phyloP scores from a whole-genome alignment of 371 early-diverging fungal genomes.

The Coemansia sp. region DNA sequence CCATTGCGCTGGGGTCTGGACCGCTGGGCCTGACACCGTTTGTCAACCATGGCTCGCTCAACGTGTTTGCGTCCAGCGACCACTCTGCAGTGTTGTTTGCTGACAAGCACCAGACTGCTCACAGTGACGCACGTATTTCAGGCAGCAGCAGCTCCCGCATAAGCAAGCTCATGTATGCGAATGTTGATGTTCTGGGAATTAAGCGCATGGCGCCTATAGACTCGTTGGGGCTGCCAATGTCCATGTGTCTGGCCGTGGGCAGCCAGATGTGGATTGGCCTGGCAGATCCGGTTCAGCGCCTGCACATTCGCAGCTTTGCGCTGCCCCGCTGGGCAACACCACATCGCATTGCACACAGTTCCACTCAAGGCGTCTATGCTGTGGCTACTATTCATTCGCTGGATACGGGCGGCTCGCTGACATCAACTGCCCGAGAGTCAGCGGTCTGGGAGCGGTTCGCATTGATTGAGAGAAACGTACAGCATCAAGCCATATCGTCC shows the following conservation, averaged over 20 bases:
- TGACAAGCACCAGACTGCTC: neutral
- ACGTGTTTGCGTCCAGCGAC: conserved; percentile 80
- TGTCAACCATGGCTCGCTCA: conserved; percentile 53
- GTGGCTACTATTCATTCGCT: conserved; percentile 27
- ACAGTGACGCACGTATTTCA: too few relatives aligned
- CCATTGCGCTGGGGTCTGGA: conserved; percentile 72
- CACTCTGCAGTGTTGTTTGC: conserved; percentile 74
- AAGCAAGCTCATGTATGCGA: conserved; percentile 69
- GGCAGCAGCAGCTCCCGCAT: conserved; percentile 30
- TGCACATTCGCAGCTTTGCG: conserved; percentile 74
- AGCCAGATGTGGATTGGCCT: conserved; percentile 65
- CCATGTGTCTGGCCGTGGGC: conserved; percentile 62
- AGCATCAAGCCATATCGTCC: neutral
- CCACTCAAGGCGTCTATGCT: conserved; percentile 8
- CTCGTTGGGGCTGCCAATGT: conserved; percentile 58
- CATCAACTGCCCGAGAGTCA: neutral
- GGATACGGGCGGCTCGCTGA: neutral
- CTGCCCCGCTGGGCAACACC: conserved; percentile 64
- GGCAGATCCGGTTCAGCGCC: conserved; percentile 75
- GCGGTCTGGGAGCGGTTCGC: conserved; percentile 14
- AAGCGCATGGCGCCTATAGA: conserved; percentile 59
- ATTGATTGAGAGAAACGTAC: conserved; percentile 10
- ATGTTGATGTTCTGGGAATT: conserved; percentile 70
- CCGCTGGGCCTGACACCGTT: conserved; percentile 73
- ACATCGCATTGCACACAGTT: conserved; percentile 62